A percentile compares a stretch with the other conserved stretches of the same genome.
These are phyloP conservation scores for Cyclocybe aegerita DNA, from an alignment of 768 basidiomycete genomes.

Conservation along the genomic window DNA sequence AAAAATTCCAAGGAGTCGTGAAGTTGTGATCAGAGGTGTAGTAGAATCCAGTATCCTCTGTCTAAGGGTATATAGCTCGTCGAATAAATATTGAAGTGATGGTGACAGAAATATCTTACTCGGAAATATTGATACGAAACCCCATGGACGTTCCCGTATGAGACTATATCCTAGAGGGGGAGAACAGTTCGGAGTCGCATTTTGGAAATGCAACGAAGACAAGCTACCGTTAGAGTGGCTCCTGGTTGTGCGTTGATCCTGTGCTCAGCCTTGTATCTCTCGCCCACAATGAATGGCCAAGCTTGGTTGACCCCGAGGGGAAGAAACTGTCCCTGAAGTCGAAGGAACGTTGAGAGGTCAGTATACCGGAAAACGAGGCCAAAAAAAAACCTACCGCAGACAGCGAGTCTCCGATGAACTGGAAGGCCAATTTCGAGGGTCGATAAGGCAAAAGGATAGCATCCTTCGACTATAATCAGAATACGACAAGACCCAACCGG, in stretches of 20 bases:
- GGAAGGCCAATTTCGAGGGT: slow-evolving; percentile 45
- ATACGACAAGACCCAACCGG: background rate
- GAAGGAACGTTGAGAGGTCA: background rate
- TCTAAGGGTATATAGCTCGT: slow-evolving; percentile 27
- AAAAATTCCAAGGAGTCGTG: slow-evolving; percentile 60
- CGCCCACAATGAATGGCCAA: slow-evolving; percentile 54
- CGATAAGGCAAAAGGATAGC: slow-evolving; percentile 44
- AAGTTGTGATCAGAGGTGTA: slow-evolving; percentile 57
- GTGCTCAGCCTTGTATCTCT: slow-evolving; percentile 53
- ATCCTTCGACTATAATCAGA: slow-evolving; percentile 28
- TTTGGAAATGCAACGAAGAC: background rate
- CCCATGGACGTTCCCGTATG: slow-evolving; percentile 54
- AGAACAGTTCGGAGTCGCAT: background rate
- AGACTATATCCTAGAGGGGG: slow-evolving; percentile 43
- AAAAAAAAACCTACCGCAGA: slow-evolving; percentile 41
- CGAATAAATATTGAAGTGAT: background rate
- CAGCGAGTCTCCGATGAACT: slow-evolving; percentile 59
- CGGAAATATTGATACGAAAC: slow-evolving; percentile 51
- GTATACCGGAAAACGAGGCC: background rate
- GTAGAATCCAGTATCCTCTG: slow-evolving; percentile 56
- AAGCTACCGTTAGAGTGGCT: slow-evolving; percentile 42
- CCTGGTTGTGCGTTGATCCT: slow-evolving; percentile 54
- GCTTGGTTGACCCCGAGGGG: slow-evolving; percentile 54
- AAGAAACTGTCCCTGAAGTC: slow-evolving; percentile 51
- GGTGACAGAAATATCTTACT: slow-evolving; percentile 21